Conservation (phyloP, 2,329 filamentous ascomycete genomes). For the Pseudofabraea citricarpa region DNA sequence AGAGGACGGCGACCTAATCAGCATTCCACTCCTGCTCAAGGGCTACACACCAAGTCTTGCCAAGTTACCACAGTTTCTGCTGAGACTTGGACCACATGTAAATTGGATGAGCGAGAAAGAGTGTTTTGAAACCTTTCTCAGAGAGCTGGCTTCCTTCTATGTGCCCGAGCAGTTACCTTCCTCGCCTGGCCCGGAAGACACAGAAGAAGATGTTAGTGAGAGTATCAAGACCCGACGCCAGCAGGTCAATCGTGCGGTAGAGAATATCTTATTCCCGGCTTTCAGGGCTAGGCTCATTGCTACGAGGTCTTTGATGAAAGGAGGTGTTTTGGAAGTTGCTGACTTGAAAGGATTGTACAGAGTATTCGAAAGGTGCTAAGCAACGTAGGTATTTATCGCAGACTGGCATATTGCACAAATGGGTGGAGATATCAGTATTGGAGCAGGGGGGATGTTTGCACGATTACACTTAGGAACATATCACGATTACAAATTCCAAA, state of each 20-base stretch:
- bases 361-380: slow-evolving; percentile 89
- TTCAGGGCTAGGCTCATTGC: slow-evolving; percentile 80
- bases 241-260: slow-evolving; percentile 70
- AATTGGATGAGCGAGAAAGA: slow-evolving; percentile 79
- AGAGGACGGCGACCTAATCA: slow-evolving; percentile 67
- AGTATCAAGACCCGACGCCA: slow-evolving; percentile 53
- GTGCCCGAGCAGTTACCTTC: slow-evolving; percentile 78
- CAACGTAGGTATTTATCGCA: no score
- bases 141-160: slow-evolving; percentile 85
- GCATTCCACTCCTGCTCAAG: slow-evolving; percentile 80
- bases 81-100: slow-evolving; percentile 82
- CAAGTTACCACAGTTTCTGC: slow-evolving; percentile 84
- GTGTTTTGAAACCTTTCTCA: slow-evolving; percentile 82
- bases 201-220: slow-evolving; percentile 39
- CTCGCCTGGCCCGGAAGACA: slow-evolving; percentile 29
- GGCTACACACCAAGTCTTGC: slow-evolving; percentile 81
- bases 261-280: slow-evolving; percentile 85
- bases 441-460: no score
- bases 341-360: slow-evolving; percentile 89
- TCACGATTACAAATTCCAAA: no score
- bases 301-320: slow-evolving; percentile 70
- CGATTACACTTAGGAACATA: no score
- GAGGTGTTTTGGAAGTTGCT: slow-evolving; percentile 76
- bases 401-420: no score
- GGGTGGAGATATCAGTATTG: no score